Evolutionary conservation across 78 protist species (phyloP).

Genomic region (Anaeramoeba flamelloides): DNA sequence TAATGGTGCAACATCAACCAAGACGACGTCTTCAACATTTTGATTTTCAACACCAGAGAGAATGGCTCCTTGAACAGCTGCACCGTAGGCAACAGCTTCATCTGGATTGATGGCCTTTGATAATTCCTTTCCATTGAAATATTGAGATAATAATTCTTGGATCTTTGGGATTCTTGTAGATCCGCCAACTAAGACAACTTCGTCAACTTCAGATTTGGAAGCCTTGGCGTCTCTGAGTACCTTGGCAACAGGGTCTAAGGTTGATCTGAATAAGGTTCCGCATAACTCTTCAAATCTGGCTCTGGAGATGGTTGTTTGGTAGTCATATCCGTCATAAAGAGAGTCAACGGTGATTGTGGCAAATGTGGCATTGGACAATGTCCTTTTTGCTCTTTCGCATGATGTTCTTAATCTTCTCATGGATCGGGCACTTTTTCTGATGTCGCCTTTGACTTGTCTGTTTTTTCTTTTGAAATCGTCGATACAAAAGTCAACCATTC

Average conservation of each 20-base stretch:
- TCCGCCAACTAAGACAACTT: constrained; percentile 94
- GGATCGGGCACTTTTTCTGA: constrained; percentile 20
- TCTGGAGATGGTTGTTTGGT: constrained; percentile 72
- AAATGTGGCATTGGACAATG: constrained; percentile 46
- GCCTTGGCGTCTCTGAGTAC: constrained; percentile 73
- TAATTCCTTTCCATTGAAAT: constrained; percentile 85
- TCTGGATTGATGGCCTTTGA: constrained; percentile 83
- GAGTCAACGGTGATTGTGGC: constrained; percentile 86
- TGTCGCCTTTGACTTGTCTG: constrained; percentile 18
- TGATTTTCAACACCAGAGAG: too few species aligned
- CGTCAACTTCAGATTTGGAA: constrained; percentile 51
- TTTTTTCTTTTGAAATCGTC: constrained; percentile 37
- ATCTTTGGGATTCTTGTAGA: constrained; percentile 92
- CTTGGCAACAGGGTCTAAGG: constrained; percentile 69
- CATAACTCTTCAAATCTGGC: constrained; percentile 88
- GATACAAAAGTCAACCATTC: constrained; percentile 29
- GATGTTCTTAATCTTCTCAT: constrained; percentile 47
- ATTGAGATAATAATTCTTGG: constrained; percentile 80
- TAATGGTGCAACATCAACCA: neutral
- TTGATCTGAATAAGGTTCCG: constrained; percentile 68
- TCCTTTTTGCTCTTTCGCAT: constrained; percentile 55
- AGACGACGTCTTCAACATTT: too few species aligned
- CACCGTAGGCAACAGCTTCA: constrained; percentile 99
- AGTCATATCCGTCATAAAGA: constrained; percentile 84
- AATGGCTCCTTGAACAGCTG: constrained; percentile 97